These are phyloP conservation scores for Kwoniella bestiolae DNA, from an alignment of 768 basidiomycete species.

Conservation along the genomic window DNA sequence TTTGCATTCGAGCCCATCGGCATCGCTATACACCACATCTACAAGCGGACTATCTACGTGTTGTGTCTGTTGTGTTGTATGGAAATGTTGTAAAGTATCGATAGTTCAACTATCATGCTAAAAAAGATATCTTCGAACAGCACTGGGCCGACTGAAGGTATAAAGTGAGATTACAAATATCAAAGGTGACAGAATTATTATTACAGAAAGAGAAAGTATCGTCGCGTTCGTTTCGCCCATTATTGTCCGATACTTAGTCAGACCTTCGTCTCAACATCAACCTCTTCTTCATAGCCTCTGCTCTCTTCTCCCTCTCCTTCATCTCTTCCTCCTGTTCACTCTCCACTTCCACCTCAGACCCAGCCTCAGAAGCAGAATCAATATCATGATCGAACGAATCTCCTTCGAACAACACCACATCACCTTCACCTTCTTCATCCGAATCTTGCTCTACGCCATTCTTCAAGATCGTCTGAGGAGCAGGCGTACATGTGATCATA, in stretches of 20 bases:
- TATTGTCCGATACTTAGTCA: constrained; percentile 5
- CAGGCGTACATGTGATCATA: constrained; percentile 52
- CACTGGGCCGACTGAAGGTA: constrained; percentile 2
- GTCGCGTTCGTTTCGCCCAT: constrained; percentile 3
- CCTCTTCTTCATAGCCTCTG: constrained; percentile 39
- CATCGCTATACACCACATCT: too few species aligned
- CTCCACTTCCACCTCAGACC: constrained; percentile 1
- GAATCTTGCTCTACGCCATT: constrained; percentile 41
- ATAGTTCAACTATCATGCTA: constrained; percentile 16
- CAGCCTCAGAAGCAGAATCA: constrained; percentile 4
- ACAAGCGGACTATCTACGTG: too few species aligned
- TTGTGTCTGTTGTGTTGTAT: too few species aligned
- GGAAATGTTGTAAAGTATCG: too few species aligned
- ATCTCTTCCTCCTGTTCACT: constrained; percentile 15
- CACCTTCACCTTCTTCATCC: constrained; percentile 38
- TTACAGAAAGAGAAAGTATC: background rate
- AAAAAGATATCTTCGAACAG: too few species aligned
- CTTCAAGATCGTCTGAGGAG: constrained; percentile 18
- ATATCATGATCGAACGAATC: constrained; percentile 23
- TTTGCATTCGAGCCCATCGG: too few species aligned
- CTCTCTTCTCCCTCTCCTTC: constrained; percentile 41
- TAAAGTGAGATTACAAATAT: background rate
- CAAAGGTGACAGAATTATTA: background rate
- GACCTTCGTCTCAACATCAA: constrained; percentile 26
- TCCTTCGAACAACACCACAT: constrained; percentile 39